Base-by-base conservation (phyloP, 2,329 filamentous ascomycete genomes). In the Aspergillus jensenii region DNA sequence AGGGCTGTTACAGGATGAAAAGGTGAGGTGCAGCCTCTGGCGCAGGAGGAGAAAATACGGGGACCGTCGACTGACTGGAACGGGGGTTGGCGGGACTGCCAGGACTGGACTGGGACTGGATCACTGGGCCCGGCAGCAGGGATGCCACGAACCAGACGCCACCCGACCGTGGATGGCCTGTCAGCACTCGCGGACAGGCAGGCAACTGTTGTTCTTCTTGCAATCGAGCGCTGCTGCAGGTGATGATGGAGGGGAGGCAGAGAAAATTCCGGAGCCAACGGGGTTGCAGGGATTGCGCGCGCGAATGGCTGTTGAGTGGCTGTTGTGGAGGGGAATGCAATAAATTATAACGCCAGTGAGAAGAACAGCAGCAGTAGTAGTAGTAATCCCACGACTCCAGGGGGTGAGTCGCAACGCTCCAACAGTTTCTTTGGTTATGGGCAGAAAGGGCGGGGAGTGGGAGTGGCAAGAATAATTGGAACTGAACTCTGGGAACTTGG, bases 381-480 rank as follows among this genome's bases (percentile, higher is more conserved):
- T 8, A 46, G 27, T 15, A 6, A 15, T 15, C 11, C 17, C 17
- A 25, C 19, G 21, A 31, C 27, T 31, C 27, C 25, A 35, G 5
- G 11, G 25, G 46, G 19, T 37, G 46, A 48, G 12, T 31, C 25
- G 45, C 23, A 17, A 17, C 33, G n/a, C 27, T 9, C 27, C 27
- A 11, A 31, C 27, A 4, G 23, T 25, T 31, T 31, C 27, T 31
- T 9, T 31, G 27, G 27, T 31, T 31, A 33, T n/a, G 17, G 39
- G 19, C 21, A 23, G 33, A 33, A 51, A 35, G 25, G 43, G 48
- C 39, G 56, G 56, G 56, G 51, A 50, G 56, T 55, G 56, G 56
- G 51, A 50, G 56, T 55, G 56, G 56, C 56, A 37, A 37, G 35
- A 58, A 58, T 55, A 58, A 46, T 58, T 15, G 27, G 9, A 31